phyloP scores from a whole-genome alignment of 805 yeast genomes.

The Dipodascopsis uninucleata region DNA sequence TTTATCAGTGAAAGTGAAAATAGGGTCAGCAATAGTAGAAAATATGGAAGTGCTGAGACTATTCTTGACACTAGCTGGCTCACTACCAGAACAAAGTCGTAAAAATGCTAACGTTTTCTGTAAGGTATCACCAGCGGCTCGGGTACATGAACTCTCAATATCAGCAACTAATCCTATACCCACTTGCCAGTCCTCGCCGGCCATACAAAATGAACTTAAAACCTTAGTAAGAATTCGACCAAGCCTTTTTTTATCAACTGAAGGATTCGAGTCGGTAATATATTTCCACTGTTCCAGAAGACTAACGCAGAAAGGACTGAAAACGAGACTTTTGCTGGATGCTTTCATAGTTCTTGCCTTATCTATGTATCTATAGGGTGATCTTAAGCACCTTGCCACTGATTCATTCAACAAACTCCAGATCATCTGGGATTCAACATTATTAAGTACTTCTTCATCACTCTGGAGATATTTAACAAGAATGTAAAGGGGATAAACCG shows the following conservation, averaged over 20 bases:
- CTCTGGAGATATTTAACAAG: constrained; percentile 49
- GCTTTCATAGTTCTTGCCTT: constrained; percentile 23
- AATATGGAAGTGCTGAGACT: too few relatives aligned
- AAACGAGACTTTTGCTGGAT: constrained; percentile 16
- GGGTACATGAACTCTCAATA: too few relatives aligned
- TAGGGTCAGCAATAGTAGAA: too few relatives aligned
- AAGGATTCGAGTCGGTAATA: constrained; percentile 38
- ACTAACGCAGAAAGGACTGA: constrained; percentile 58
- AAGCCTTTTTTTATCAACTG: constrained; percentile 30
- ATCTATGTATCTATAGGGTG: constrained; percentile 87
- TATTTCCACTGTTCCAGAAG: constrained; percentile 68
- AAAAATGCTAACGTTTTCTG: too few relatives aligned
- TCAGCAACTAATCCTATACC: constrained; percentile 9
- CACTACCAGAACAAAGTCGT: too few relatives aligned
- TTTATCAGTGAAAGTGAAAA: too few relatives aligned
- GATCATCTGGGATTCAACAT: constrained; percentile 37
- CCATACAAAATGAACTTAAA: constrained; percentile 43
- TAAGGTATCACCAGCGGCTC: too few relatives aligned
- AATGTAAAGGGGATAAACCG: constrained; percentile 54
- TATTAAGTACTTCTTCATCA: constrained; percentile 16
- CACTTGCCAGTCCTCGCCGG: constrained; percentile 54
- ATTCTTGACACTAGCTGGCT: too few relatives aligned
- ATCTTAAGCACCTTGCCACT: constrained; percentile 60
- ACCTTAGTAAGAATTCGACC: constrained; percentile 51
- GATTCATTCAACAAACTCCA: constrained; percentile 74